Evolutionary conservation across 768 basidiomycete species (phyloP), one percentile per base, ranked within the genome.

Genomic region (Boletus rubroflammeus): DNA sequence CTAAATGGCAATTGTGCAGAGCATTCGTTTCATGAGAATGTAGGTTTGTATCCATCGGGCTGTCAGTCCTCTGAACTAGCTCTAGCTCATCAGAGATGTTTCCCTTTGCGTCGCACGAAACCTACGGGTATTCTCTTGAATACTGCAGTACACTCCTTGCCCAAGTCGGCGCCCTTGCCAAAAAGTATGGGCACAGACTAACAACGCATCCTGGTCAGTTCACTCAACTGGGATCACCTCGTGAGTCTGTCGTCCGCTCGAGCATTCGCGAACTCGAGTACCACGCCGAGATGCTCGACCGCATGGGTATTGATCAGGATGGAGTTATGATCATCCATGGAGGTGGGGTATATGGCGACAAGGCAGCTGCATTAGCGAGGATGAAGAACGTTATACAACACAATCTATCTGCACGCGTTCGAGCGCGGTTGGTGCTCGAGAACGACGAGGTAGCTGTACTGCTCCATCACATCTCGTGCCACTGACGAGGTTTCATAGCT

Each of bases 141-240:
- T 94, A 90, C 55, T 93, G 90, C 6, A 75, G 80, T 6, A 53
- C 73, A 3, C 71, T 81, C 23, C 74, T 85, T 6, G 76, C 77
- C 2, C 63, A 75, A 62, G 84, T 82, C 23, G 91, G 90, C 2
- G 76, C 74, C 6, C 75, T 90, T 23, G 89, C 88, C 13, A 82
- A 78, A 36, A 80, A 80, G 60, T 81, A 86, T 55, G 83, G 84
- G 0, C 89, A 95, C 62, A 73, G 94, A 41, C 72, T 98, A 46
- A 97, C 93, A 0, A 79, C 83, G 8, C 93, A 97, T 68, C 93
- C 94, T 0, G 93, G 93, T 2, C 93, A 94, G 72, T 95, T 78
- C 62, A 90, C 86, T 0, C 86, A 86, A 61, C 68, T 98, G 3
- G 93, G 88, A 6, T 90, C 87, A 28, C 93, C 91, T 1, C 86